Evolutionary conservation across 1,284 basidiomycete genomes (phyloP).

Genomic region (Takashimella tepidaria): DNA sequence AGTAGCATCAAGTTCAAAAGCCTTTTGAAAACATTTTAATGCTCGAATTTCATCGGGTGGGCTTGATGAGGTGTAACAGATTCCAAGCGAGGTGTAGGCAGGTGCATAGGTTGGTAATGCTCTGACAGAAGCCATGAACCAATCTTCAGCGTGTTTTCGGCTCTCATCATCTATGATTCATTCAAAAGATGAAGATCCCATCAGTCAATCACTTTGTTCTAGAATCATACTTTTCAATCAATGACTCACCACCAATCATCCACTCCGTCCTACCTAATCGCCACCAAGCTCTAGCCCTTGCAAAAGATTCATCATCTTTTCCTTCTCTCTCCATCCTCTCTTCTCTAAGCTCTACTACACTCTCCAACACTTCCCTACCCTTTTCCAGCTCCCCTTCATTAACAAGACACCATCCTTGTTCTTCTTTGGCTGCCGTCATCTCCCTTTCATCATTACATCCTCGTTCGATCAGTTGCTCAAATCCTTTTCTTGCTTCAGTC

Average conservation of each 20-base stretch:
- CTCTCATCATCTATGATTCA: constrained; percentile 30
- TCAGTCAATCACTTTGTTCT: neutral
- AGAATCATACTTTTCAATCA: neutral
- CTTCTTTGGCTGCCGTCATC: constrained; percentile 69
- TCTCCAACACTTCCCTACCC: constrained; percentile 58
- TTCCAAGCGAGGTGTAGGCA: constrained; percentile 86
- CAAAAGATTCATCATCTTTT: constrained; percentile 49
- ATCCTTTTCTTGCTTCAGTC: constrained; percentile 62
- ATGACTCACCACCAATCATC: constrained; percentile 62
- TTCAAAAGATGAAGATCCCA: neutral
- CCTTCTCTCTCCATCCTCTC: constrained; percentile 52
- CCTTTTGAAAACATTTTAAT: constrained; percentile 96
- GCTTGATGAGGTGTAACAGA: constrained; percentile 73
- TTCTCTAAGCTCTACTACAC: constrained; percentile 58
- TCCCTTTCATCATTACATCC: constrained; percentile 36
- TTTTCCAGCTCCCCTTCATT: constrained; percentile 55
- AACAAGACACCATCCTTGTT: constrained; percentile 78
- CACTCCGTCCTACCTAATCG: constrained; percentile 73
- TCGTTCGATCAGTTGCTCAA: constrained; percentile 52
- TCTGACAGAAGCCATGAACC: constrained; percentile 80
- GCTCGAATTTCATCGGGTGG: constrained; percentile 79
- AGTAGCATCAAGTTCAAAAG: constrained; percentile 89
- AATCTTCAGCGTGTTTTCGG: constrained; percentile 64
- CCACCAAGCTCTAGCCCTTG: constrained; percentile 74
- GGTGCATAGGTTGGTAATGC: constrained; percentile 73